Percentiles rank a stretch among this genome's conserved stretches.
phyloP scores from a whole-genome alignment of 2,329 filamentous ascomycete species.

The Trichoderma gracile region DNA sequence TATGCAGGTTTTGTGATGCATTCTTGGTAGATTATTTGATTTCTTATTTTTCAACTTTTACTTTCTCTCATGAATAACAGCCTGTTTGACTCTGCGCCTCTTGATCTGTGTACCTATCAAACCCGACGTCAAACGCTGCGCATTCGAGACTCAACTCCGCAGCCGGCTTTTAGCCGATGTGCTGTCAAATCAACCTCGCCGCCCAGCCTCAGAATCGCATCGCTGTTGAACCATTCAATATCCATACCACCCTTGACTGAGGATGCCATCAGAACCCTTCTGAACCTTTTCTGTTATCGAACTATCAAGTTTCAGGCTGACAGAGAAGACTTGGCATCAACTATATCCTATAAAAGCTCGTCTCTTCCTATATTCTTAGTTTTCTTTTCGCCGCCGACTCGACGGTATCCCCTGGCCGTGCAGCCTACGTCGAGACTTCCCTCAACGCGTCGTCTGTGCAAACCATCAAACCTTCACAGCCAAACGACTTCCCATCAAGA shows the following conservation, averaged over 20 bases:
- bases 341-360: not conserved
- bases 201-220: not conserved
- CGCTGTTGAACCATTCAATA: slow-evolving; percentile 5
- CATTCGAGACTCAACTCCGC: not conserved
- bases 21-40: too few species aligned
- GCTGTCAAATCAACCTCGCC: slow-evolving; percentile 10
- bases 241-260: slow-evolving; percentile 14
- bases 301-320: slow-evolving; percentile 25
- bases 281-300: not conserved
- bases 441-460: slow-evolving; percentile 3
- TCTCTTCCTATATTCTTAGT: not conserved
- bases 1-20: too few species aligned
- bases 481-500: slow-evolving; percentile 35
- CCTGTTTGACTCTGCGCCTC: too few species aligned
- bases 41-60: too few species aligned
- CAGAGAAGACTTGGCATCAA: not conserved
- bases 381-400: not conserved
- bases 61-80: too few species aligned
- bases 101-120: too few species aligned
- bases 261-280: slow-evolving; percentile 15
- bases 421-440: slow-evolving; percentile 3
- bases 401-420: not conserved
- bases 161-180: slow-evolving; percentile 22
- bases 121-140: not conserved
- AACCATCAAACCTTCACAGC: not conserved